These are phyloP conservation scores for Cladosporium velox DNA, from an alignment of 2,329 filamentous ascomycete species.

Conservation along the genomic window DNA sequence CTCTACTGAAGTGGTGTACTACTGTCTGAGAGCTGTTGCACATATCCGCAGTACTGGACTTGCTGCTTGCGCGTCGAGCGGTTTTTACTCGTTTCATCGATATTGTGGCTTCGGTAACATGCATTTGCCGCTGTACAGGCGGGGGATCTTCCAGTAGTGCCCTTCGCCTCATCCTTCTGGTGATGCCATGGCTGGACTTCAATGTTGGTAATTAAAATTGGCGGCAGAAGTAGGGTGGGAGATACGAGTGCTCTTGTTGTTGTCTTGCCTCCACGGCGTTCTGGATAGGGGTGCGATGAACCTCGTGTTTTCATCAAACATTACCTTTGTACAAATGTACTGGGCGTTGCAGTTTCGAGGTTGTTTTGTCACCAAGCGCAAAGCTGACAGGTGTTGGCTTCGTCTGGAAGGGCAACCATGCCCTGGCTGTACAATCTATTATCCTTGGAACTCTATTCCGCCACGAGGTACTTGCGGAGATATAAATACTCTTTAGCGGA, in stretches of 20 bases:
- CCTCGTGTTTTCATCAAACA: not conserved
- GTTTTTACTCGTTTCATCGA: conserved; percentile 1
- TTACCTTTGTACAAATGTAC: not conserved
- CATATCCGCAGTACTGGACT: not conserved
- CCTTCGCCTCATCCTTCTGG: not conserved
- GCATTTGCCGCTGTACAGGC: not conserved
- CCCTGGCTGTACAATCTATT: not conserved
- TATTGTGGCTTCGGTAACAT: conserved; percentile 13
- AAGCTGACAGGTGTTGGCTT: not conserved
- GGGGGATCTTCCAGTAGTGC: conserved; percentile 8
- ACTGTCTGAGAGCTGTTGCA: conserved; percentile 2
- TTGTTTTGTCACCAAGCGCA: not conserved
- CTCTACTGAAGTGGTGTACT: not conserved
- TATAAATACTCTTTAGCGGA: not conserved
- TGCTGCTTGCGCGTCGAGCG: not conserved
- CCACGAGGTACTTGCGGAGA: not conserved
- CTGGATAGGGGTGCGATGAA: not conserved
- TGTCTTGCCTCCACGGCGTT: not conserved
- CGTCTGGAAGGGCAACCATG: not conserved
- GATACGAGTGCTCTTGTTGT: not conserved
- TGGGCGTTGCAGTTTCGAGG: not conserved
- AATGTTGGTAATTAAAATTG: not conserved
- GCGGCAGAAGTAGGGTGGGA: not conserved
- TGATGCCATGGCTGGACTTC: not conserved
- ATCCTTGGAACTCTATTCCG: not conserved